phyloP scores from a whole-genome alignment of 2,329 filamentous ascomycete genomes.

The Blastomyces parvus region DNA sequence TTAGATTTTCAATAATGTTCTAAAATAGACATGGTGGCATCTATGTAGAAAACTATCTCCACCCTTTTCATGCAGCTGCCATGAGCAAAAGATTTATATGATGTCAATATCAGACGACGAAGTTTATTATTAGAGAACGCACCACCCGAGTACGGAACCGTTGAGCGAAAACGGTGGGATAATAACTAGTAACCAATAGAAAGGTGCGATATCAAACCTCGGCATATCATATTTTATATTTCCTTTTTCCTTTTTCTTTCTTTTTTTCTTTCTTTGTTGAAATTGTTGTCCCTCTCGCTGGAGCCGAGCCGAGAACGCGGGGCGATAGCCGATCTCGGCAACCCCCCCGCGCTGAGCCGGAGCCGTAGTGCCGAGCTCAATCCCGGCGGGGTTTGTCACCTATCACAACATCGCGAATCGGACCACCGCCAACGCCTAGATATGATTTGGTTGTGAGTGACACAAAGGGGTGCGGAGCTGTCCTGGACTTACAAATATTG shows the following conservation, averaged over 20 bases:
- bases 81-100: too few species aligned
- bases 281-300: background rate
- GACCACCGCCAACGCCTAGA: background rate
- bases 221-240: background rate
- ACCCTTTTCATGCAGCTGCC: too few species aligned
- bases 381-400: background rate
- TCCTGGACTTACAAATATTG: background rate
- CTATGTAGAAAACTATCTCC: too few species aligned
- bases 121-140: too few species aligned
- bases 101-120: too few species aligned
- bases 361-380: background rate
- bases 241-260: background rate
- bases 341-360: background rate
- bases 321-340: conserved; percentile 4
- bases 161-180: too few species aligned
- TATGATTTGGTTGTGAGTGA: background rate
- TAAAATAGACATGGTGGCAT: too few species aligned
- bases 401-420: background rate
- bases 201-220: too few species aligned
- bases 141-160: too few species aligned
- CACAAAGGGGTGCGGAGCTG: background rate
- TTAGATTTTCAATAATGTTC: too few species aligned
- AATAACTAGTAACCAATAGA: too few species aligned
- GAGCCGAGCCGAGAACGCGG: background rate
- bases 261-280: background rate